A percentile compares a stretch with the other conserved stretches of the same genome.
phyloP scores from a whole-genome alignment of 495 filamentous ascomycete species.

The Clohesyomyces aquaticus region DNA sequence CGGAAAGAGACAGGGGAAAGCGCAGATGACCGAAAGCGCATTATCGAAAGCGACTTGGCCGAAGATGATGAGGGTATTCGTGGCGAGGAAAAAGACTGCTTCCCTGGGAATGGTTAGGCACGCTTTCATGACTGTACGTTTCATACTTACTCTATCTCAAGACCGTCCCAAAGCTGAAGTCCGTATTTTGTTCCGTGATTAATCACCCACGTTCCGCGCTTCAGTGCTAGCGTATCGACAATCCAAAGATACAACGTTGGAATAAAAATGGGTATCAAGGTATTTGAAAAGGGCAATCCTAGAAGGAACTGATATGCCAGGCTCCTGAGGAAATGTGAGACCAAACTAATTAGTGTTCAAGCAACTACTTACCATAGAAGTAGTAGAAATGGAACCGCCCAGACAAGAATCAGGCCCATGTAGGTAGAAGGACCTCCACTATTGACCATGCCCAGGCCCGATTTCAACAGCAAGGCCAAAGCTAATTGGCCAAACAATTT shows the following conservation, averaged over 20 bases:
- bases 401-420: constrained; percentile 66
- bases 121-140: not conserved
- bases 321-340: constrained; percentile 40
- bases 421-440: constrained; percentile 58
- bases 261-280: constrained; percentile 58
- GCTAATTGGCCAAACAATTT: constrained; percentile 51
- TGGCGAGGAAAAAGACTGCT: constrained; percentile 68
- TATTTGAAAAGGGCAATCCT: constrained; percentile 56
- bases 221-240: constrained; percentile 65
- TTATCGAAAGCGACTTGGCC: constrained; percentile 68
- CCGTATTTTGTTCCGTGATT: constrained; percentile 63
- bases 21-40: constrained; percentile 59
- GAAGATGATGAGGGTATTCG: constrained; percentile 66
- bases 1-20: constrained; percentile 57
- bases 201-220: constrained; percentile 68
- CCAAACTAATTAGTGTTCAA: not conserved
- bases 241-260: constrained; percentile 71
- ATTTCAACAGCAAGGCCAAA: constrained; percentile 47
- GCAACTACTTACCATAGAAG: constrained; percentile 57
- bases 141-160: constrained; percentile 59
- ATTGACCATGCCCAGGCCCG: constrained; percentile 50
- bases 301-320: constrained; percentile 63
- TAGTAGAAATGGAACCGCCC: constrained; percentile 65
- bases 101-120: constrained; percentile 46
- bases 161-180: constrained; percentile 59